Conservation (phyloP, 768 basidiomycete genomes). For the Trichaptum fuscoviolaceum region DNA sequence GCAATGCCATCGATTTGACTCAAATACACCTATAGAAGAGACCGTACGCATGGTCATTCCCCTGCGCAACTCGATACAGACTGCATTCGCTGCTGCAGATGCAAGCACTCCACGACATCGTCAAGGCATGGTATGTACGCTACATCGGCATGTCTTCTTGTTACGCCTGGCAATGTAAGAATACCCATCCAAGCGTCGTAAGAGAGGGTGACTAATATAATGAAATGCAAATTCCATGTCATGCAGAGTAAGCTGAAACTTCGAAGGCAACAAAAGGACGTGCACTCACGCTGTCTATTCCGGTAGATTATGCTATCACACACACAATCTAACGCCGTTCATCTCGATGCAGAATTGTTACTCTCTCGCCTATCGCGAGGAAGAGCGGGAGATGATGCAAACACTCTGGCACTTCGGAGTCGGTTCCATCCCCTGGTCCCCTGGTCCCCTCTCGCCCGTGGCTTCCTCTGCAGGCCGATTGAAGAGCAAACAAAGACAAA, state of each 20-base stretch:
- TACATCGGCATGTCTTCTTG: conserved; percentile 58
- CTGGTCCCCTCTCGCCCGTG: conserved; percentile 52
- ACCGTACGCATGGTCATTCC: conserved; percentile 27
- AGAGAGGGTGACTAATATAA: neutral
- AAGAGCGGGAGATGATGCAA: conserved; percentile 62
- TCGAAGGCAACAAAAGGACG: too few species aligned
- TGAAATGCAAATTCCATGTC: conserved; percentile 34
- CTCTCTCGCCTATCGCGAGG: conserved; percentile 56
- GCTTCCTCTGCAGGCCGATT: conserved; percentile 39
- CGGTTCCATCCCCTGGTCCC: conserved; percentile 54
- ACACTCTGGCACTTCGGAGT: conserved; percentile 50
- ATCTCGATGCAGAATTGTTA: conserved; percentile 71
- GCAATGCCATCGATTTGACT: conserved; percentile 56
- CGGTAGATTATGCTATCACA: conserved; percentile 51
- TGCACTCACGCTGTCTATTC: neutral
- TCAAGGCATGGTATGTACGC: conserved; percentile 55
- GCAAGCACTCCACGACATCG: conserved; percentile 65
- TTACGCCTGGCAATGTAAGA: conserved; percentile 48
- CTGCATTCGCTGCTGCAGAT: conserved; percentile 36
- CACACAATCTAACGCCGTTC: conserved; percentile 55
- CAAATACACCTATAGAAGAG: conserved; percentile 54
- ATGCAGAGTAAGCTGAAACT: conserved; percentile 42
- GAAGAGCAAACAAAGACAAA: conserved; percentile 33
- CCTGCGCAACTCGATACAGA: neutral
- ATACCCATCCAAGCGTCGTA: neutral